Percentiles rank a stretch among this genome's conserved stretches.
These are phyloP conservation scores for Leccinum pseudoinsigne DNA, from an alignment of 1,284 basidiomycete species.

Conservation along the genomic window DNA sequence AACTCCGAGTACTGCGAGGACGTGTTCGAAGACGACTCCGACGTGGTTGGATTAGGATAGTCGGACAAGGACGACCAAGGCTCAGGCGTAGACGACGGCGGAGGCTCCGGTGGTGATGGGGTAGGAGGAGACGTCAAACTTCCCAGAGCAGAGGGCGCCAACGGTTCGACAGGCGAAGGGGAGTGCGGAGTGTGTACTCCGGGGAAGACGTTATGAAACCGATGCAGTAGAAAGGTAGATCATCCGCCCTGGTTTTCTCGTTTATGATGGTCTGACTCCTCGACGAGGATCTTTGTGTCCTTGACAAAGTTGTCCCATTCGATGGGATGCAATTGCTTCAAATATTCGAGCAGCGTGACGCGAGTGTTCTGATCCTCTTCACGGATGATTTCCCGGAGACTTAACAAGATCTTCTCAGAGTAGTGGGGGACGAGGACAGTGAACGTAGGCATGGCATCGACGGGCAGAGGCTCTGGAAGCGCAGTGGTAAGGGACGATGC, in stretches of 20 bases:
- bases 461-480: slow-evolving; percentile 89
- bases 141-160: slow-evolving; percentile 21
- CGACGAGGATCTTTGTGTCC: slow-evolving; percentile 98
- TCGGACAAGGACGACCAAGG: slow-evolving; percentile 45
- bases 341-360: slow-evolving; percentile 92
- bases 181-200: slow-evolving; percentile 3
- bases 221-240: too few species aligned
- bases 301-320: slow-evolving; percentile 99
- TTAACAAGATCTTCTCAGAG: slow-evolving; percentile 94
- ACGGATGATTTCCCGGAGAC: slow-evolving; percentile 93
- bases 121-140: slow-evolving; percentile 35
- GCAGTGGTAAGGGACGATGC: slow-evolving; percentile 93
- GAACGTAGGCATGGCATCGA: slow-evolving; percentile 97
- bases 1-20: slow-evolving; percentile 44
- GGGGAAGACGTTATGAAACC: too few species aligned
- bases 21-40: slow-evolving; percentile 47
- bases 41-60: slow-evolving; percentile 42
- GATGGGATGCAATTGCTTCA: slow-evolving; percentile 98
- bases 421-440: slow-evolving; percentile 97
- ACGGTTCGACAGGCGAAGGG: slow-evolving; percentile 26
- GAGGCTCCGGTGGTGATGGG: slow-evolving; percentile 56
- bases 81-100: slow-evolving; percentile 69
- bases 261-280: slow-evolving; percentile 70
- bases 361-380: slow-evolving; percentile 97
- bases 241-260: too few species aligned